Evolutionary conservation across 1,139 yeast genomes (phyloP), one percentile per base, ranked within the genome.

Genomic region (Kodamaea alishanica): DNA sequence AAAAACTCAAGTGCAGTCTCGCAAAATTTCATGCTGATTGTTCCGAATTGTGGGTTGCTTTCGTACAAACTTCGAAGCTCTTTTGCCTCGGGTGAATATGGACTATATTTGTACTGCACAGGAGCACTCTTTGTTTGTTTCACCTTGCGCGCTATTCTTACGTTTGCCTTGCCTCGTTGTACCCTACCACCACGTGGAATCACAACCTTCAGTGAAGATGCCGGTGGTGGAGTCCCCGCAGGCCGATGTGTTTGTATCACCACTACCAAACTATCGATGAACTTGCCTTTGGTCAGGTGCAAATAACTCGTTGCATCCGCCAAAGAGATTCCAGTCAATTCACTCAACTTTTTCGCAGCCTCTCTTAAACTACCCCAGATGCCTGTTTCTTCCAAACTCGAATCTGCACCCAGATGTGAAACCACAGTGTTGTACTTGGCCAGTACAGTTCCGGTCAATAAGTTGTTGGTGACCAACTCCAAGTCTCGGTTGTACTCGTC

Each of bases 1-100:
- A 63, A 71, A 48, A 67, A 69, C 15, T 49, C 57, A 20, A 76
- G 42, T 2, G 73, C 68, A 30, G 58, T 54, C 10, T 55, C 49
- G 22, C 69, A 54, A 43, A 77, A 75, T 2, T 41, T 42, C n/a
- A 33, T 38, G 44, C 46, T 45, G 10, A 54, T 30, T 3, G 28
- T 30, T 12, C 40, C 45, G 26, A 56, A 43, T 24, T 39, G 44
- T 1, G 46, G 43, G 37, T 56, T 56, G 12, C 54, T 47, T 6
- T 55, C 51, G 31, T 56, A 53, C 6, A 69, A 41, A 5, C 38
- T 39, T 28, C 50, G 43, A 24, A 69, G 44, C 25, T 49, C 53
- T 1, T 50, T 44, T 36, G 66, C 65, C 36, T 41, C 44, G 6
- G 30, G 33, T 22, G 47, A 40, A 7, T 24, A 10, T 2, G 43